Percentiles rank a stretch among this genome's conserved stretches.
Evolutionary conservation across 2,329 filamentous ascomycete genomes (phyloP).

Genomic region (Epichloe glyceriae): DNA sequence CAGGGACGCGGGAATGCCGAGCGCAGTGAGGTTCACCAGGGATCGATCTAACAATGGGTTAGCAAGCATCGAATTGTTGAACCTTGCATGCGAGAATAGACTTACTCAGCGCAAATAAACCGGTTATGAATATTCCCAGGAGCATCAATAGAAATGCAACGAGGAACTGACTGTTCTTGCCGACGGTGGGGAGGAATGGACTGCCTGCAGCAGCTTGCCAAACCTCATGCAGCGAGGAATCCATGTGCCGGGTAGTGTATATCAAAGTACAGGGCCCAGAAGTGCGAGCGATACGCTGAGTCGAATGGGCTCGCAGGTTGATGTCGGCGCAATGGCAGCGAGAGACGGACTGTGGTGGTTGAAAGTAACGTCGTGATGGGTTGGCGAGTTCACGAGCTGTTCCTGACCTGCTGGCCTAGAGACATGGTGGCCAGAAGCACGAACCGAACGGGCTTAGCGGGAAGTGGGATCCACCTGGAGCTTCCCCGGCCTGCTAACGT

Average conservation of each 20-base stretch:
- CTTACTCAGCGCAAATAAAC: slow-evolving; percentile 85
- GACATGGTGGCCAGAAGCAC: slow-evolving; percentile 21
- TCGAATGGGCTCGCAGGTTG: background rate
- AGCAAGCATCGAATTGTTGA: background rate
- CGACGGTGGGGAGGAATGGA: slow-evolving; percentile 68
- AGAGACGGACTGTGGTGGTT: background rate
- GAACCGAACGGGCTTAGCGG: slow-evolving; percentile 19
- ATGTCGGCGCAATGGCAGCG: background rate
- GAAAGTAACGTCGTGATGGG: background rate
- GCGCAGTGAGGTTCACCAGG: slow-evolving; percentile 57
- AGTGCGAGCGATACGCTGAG: background rate
- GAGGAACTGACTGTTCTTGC: slow-evolving; percentile 73
- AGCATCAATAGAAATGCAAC: slow-evolving; percentile 67
- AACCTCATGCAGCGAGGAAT: slow-evolving; percentile 72
- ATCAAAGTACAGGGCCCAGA: background rate
- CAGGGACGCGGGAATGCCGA: slow-evolving; percentile 77
- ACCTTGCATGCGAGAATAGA: slow-evolving; percentile 29
- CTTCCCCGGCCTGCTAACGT: slow-evolving; percentile 11
- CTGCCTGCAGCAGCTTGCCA: slow-evolving; percentile 87
- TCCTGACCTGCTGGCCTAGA: slow-evolving; percentile 8
- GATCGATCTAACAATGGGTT: slow-evolving; percentile 54
- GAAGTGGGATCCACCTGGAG: background rate
- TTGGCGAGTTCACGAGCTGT: slow-evolving; percentile 5
- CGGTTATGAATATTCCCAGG: slow-evolving; percentile 58
- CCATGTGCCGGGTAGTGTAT: slow-evolving; percentile 39